These are phyloP conservation scores for Sextonia rubra DNA, from an alignment of 164 flowering plant genomes.

Conservation along the genomic window DNA sequence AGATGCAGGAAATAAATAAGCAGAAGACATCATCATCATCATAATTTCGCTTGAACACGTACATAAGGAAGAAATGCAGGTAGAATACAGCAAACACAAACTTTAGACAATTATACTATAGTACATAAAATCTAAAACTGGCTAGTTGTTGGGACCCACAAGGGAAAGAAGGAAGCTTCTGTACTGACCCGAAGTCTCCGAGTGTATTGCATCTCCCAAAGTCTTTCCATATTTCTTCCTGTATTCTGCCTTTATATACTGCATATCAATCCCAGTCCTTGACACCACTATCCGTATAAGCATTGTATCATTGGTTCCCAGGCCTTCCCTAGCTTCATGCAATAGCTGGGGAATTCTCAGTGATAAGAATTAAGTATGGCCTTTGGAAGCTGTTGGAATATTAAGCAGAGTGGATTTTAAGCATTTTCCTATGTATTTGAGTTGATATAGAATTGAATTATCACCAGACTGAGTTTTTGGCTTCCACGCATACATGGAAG, in stretches of 20 bases:
- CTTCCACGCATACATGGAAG: no score
- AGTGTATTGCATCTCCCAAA: constrained; percentile 54
- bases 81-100: background rate
- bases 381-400: no score
- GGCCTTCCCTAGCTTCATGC: constrained; percentile 72
- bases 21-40: background rate
- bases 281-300: constrained; percentile 62
- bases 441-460: no score
- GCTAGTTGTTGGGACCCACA: constrained; percentile 44
- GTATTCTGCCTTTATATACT: constrained; percentile 70
- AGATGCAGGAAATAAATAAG: background rate
- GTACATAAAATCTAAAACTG: background rate
- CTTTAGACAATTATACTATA: background rate
- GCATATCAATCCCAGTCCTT: constrained; percentile 80
- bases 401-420: no score
- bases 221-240: constrained; percentile 48
- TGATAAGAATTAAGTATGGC: background rate
- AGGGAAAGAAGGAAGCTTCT: constrained; percentile 64
- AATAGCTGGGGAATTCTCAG: constrained; percentile 34
- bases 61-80: background rate
- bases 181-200: constrained; percentile 74
- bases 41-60: background rate
- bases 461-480: no score
- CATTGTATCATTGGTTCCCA: constrained; percentile 65
- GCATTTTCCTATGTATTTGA: no score